A percentile compares a stretch with the other conserved stretches of the same genome.
Conservation (phyloP, 2,329 filamentous ascomycete species). For the Fusarium equiseti region DNA sequence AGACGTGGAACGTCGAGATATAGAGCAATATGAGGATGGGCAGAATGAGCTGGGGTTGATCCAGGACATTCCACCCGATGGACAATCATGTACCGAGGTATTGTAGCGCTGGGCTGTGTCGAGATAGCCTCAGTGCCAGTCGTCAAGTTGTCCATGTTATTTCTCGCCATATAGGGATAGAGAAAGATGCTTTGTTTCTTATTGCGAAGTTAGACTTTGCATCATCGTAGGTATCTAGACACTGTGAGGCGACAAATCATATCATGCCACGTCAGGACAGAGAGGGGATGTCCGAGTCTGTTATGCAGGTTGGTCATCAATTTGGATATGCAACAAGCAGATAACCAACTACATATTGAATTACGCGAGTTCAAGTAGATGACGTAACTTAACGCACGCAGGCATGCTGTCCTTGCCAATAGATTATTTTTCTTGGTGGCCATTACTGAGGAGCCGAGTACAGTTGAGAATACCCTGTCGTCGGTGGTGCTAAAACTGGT, state of each 20-base stretch:
- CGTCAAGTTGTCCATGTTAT: rapidly evolving
- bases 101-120: rapidly evolving
- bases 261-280: neutral
- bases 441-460: too few relatives aligned
- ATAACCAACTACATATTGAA: neutral
- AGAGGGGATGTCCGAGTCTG: rapidly evolving
- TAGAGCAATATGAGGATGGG: rapidly evolving
- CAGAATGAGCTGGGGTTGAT: neutral
- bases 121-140: neutral
- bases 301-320: neutral
- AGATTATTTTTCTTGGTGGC: too few relatives aligned
- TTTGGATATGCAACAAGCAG: neutral
- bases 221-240: too few relatives aligned
- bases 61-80: neutral
- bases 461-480: too few relatives aligned
- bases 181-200: neutral
- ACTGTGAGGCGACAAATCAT: neutral
- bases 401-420: too few relatives aligned
- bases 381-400: too few relatives aligned
- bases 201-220: rapidly evolving
- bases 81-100: rapidly evolving
- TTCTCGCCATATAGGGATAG: rapidly evolving
- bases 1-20: neutral
- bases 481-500: too few relatives aligned
- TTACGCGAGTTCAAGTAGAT: neutral